These are phyloP conservation scores for Coemansia sp. DNA, from an alignment of 192 early-diverging fungal genomes.

Conservation along the genomic window DNA sequence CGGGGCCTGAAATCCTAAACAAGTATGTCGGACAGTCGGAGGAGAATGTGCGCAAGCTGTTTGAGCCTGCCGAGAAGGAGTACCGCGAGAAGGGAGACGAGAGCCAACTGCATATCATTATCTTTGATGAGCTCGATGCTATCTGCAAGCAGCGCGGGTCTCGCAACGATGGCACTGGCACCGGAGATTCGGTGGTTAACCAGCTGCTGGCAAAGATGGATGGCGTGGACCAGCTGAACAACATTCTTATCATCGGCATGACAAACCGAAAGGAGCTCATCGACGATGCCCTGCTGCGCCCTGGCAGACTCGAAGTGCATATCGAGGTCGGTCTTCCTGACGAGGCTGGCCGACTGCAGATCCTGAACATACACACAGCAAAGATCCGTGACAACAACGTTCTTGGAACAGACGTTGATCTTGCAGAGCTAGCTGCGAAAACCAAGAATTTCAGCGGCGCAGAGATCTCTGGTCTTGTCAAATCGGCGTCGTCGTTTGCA, in stretches of 20 bases:
- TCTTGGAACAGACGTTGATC: constrained; percentile 76
- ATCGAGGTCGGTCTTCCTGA: constrained; percentile 96
- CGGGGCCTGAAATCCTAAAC: constrained; percentile 93
- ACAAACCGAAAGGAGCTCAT: constrained; percentile 98
- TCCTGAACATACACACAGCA: constrained; percentile 91
- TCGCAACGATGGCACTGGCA: constrained; percentile 88
- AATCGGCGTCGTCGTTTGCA: constrained; percentile 90
- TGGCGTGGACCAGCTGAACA: constrained; percentile 98
- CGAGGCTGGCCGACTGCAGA: constrained; percentile 88
- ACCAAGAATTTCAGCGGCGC: constrained; percentile 98
- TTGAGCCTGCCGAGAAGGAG: constrained; percentile 91
- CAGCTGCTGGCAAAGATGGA: constrained; percentile 98
- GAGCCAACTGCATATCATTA: constrained; percentile 92
- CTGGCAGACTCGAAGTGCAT: constrained; percentile 94
- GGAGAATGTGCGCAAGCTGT: constrained; percentile 95
- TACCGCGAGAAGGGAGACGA: constrained; percentile 92
- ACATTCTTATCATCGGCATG: constrained; percentile 98
- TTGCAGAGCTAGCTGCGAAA: constrained; percentile 78
- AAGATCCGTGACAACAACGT: constrained; percentile 81
- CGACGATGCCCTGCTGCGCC: constrained; percentile 94
- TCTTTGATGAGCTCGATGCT: constrained; percentile 98
- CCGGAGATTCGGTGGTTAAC: constrained; percentile 96
- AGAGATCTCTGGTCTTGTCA: constrained; percentile 92
- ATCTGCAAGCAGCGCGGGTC: constrained; percentile 97
- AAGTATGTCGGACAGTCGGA: constrained; percentile 97